These are phyloP conservation scores for Sporothrix curviconia DNA, from an alignment of 2,329 filamentous ascomycete species.

Conservation along the genomic window DNA sequence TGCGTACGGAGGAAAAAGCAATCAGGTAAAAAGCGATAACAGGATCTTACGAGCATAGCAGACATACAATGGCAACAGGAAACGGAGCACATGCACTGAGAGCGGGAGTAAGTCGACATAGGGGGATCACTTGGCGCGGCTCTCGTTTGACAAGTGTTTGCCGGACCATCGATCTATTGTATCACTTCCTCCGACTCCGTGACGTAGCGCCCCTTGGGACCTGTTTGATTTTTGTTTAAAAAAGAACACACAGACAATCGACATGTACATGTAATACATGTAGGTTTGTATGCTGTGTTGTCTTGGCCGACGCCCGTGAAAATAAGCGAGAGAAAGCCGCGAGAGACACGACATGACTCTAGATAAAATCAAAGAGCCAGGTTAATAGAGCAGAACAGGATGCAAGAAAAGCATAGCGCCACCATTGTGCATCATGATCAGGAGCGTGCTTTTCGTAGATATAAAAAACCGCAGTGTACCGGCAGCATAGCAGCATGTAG, in stretches of 20 bases:
- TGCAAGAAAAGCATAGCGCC: not conserved
- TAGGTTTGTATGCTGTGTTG: not conserved
- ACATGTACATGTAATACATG: not conserved
- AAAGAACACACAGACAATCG: constrained; percentile 12
- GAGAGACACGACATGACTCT: too few relatives aligned
- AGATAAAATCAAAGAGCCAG: too few relatives aligned
- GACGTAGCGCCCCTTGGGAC: constrained; percentile 19
- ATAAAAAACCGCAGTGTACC: not conserved
- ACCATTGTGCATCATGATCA: not conserved
- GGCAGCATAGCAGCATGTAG: not conserved
- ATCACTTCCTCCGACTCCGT: constrained; percentile 23
- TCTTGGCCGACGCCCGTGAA: not conserved
- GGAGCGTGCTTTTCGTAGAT: not conserved
- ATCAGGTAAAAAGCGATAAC: not conserved
- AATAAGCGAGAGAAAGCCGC: not conserved
- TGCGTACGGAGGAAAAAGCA: not conserved
- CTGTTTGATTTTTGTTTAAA: constrained; percentile 20
- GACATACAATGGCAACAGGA: too few relatives aligned
- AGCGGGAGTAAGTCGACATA: not conserved
- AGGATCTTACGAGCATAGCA: not conserved
- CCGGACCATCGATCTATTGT: constrained; percentile 25
- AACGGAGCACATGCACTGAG: too few relatives aligned
- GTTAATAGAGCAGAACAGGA: too few relatives aligned
- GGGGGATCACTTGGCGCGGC: constrained; percentile 9
- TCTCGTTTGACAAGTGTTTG: constrained; percentile 24